These are phyloP conservation scores for Halenospora varia DNA, from an alignment of 495 filamentous ascomycete genomes.

Conservation along the genomic window DNA sequence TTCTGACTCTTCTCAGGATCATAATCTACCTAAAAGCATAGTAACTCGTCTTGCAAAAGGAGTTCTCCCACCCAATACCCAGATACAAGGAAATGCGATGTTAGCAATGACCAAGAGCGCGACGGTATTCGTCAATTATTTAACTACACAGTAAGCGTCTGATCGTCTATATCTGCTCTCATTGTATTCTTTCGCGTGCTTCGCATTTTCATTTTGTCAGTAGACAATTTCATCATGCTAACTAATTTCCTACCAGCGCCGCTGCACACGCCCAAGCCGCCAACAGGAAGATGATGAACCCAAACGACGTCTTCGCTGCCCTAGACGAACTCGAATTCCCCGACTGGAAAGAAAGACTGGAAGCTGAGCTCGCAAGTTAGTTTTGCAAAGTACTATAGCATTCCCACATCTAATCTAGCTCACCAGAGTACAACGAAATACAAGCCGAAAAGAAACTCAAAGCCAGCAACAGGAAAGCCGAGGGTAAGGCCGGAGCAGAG, in stretches of 20 bases:
- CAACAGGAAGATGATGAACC: constrained; percentile 81
- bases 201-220: neutral
- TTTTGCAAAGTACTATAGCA: too few species aligned
- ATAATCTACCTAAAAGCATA: constrained; percentile 88
- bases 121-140: constrained; percentile 89
- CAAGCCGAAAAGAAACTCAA: constrained; percentile 62
- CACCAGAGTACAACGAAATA: constrained; percentile 51
- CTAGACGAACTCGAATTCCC: constrained; percentile 81
- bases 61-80: constrained; percentile 93
- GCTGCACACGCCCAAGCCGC: constrained; percentile 64
- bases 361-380: constrained; percentile 51
- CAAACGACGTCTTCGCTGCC: constrained; percentile 77
- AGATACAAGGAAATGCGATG: constrained; percentile 90
- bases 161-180: neutral
- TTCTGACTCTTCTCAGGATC: constrained; percentile 79
- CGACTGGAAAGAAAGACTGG: constrained; percentile 56
- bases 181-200: neutral
- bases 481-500: constrained; percentile 23
- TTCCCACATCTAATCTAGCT: constrained; percentile 36
- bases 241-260: constrained; percentile 45
- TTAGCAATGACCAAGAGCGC: constrained; percentile 88
- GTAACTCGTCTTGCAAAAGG: constrained; percentile 90
- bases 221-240: neutral
- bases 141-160: constrained; percentile 69
- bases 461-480: constrained; percentile 46